Evolutionary conservation across 1,284 basidiomycete species (phyloP), one percentile per base, ranked within the genome.

Genomic region (Tremellales sp.): DNA sequence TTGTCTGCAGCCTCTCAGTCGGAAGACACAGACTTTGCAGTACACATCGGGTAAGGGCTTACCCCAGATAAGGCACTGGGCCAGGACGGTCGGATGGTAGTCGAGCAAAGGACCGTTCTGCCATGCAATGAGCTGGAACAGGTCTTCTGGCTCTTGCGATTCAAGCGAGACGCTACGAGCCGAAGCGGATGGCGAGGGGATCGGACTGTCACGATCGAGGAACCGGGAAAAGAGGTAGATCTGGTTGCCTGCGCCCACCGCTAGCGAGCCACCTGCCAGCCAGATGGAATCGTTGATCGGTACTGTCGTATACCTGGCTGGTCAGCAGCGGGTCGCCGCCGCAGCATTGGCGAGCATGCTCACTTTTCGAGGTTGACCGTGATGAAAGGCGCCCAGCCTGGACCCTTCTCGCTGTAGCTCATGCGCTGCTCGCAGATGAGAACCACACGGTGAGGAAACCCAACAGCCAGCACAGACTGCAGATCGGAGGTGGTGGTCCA

Each of bases 11-110:
- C 45, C 29, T 7, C 39, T 45, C 29, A 48, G 46, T 22, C 31
- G 27, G n/a, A 21, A n/a, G n/a, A n/a, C n/a, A n/a, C n/a, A n/a
- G n/a, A n/a, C n/a, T 22, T 10, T 23, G 22, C 27, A 47, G 22
- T 11, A 22, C 24, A 13, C 23, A 25, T 24, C 1, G 35, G 22
- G 19, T 3, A n/a, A n/a, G n/a, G 7, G 57, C 82, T 53, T 57
- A 92, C 90, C 85, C 89, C 91, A 93, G 12, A 93, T 74, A 37
- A 96, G 76, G 64, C 88, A 91, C 64, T 94, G 92, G n/a, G 89
- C 75, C 12, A 96, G 72, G 79, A 93, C 86, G 60, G 92, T 89
- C 2, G 91, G 91, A 72, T 94, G 88, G 68, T 88, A 91, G 68
- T 94, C 87, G 25, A 82, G 81, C 40, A 96, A 73, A 1, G 90